Evolutionary conservation across 257 asterid species (phyloP), one percentile per base, ranked within the genome.

Genomic region (Plantago elongata): DNA sequence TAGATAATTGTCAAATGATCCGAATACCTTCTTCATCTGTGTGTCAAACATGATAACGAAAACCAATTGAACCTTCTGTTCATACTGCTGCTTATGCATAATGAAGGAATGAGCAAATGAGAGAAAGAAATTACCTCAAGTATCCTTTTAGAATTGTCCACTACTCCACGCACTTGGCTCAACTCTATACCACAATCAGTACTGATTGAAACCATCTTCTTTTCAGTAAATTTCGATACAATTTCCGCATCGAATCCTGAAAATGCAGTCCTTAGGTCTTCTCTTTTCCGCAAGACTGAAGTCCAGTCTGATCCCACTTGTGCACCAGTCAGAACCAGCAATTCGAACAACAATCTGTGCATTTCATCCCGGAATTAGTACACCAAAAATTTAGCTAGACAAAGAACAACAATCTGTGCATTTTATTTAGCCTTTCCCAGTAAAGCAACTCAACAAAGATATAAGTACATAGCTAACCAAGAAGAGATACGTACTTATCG

Each of bases 261-360:
- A 71, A 88, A 85, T n/a, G 96, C 96, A 45, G 79, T 87, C 83
- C 94, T 77, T 59, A 72, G 78, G 54, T 79, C 81, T 63, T 79
- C 71, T 78, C 95, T 73, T 70, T 45, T 85, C 78, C 76, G 82
- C 72, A 88, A 59, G 13, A 88, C 96, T 1, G 86, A 74, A 62
- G 82, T 77, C 96, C 96, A 85, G 43, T 85, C 95, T 46, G 95
- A 88, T 73, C 96, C 96, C 40, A 88, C 84, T 81, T 88, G 96
- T 9, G 94, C 94, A 9, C 95, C 96, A 1, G 87, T 78, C 73
- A 85, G 65, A 22, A 81, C 86, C 67, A 88, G 72, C 70, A 85
- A 73, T 66, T 88, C 95, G 75, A 88, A 88, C 56, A 85, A 78
- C 80, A 78, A 49, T 30, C 96, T 88, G 82, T 29, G 46, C 9